These are phyloP conservation scores for Terana coerulea DNA, from an alignment of 768 basidiomycete genomes.

Conservation along the genomic window DNA sequence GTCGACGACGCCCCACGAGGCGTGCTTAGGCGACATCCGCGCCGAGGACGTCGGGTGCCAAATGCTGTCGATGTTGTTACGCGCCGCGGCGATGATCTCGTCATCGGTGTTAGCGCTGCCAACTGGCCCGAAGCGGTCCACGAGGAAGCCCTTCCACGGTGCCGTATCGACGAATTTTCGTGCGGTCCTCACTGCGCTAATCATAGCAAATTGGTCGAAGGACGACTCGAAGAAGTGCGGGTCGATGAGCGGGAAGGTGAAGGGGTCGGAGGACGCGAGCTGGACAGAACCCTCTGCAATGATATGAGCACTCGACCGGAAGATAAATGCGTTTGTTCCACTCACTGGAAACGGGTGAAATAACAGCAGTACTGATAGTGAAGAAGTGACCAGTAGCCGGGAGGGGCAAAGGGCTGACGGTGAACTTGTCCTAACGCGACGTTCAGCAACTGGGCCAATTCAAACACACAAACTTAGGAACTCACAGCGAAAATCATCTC, in stretches of 20 bases:
- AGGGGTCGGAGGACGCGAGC: conserved; percentile 11
- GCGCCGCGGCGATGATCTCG: conserved; percentile 25
- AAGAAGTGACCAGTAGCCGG: conserved; percentile 4
- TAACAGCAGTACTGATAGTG: not conserved
- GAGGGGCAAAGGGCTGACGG: conserved; percentile 3
- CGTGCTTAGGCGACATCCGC: conserved; percentile 26
- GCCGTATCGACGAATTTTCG: conserved; percentile 4
- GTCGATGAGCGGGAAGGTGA: conserved; percentile 13
- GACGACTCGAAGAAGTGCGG: conserved; percentile 7
- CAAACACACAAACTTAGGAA: not conserved
- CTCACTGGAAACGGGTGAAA: conserved; percentile 7
- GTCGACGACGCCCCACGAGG: conserved; percentile 33
- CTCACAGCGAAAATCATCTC: conserved; percentile 33
- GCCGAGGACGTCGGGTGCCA: conserved; percentile 35
- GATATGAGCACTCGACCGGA: no score
- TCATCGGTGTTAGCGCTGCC: conserved; percentile 26
- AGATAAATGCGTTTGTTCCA: no score
- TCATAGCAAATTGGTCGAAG: conserved; percentile 1
- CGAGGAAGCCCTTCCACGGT: conserved; percentile 7
- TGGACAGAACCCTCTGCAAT: conserved; percentile 10
- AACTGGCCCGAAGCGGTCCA: conserved; percentile 8
- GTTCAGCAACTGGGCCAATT: not conserved
- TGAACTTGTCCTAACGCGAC: conserved; percentile 15
- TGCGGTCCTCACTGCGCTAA: conserved; percentile 14
- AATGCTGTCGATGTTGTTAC: conserved; percentile 19